Base-by-base conservation (phyloP, 73 alveolate genomes). In the Paramecium caudatum region DNA sequence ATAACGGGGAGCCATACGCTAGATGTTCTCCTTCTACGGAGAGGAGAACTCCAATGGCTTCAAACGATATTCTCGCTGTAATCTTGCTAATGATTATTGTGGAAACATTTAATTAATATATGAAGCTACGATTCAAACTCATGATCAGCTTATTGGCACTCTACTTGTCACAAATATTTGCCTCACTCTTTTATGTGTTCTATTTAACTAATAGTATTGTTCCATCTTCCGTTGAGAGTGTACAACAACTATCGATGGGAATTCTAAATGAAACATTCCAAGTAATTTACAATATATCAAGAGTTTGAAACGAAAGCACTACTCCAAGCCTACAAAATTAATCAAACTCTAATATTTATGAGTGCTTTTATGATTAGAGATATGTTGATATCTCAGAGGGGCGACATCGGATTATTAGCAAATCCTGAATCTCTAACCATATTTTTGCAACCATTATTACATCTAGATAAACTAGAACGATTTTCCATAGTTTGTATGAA, bases 261-360 rank as follows among this genome's bases (percentile, higher is more conserved):
- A 27, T 55, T 27, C 46, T 55, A 55, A 55, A 55, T 55, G 80
- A 55, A 55, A 55, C 80, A 10, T 55, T 55, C 23, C 30, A 55
- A 55, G 80, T 55, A 46, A 55, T 55, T 55, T 55, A 16, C 12
- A 55, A 19, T 17, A 25, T 55, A 13, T 13, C 30, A 27, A 55
- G 1, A 55, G 80, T 55, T 55, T 55, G 80, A 55, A 55, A 27
- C 80, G 30, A 55, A 43, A 55, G 80, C 80, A 12, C 46, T 55
- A 55, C 30, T 55, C 7, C 13, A 19, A 9, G 80, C 30, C 4
- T 27, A 37, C 1, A 55, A 9, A 6, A 23, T 55, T 4, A 55
- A 55, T 55, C 16, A 55, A 55, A 27, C 80, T 12, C 23, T 55
- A 43, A 19, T 27, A 55, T 55, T 55, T 43, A 55, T 27, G 13